A percentile compares a stretch with the other conserved stretches of the same genome.
These are phyloP conservation scores for Phytomonas sp. DNA, from an alignment of 208 protist species.

Conservation along the genomic window DNA sequence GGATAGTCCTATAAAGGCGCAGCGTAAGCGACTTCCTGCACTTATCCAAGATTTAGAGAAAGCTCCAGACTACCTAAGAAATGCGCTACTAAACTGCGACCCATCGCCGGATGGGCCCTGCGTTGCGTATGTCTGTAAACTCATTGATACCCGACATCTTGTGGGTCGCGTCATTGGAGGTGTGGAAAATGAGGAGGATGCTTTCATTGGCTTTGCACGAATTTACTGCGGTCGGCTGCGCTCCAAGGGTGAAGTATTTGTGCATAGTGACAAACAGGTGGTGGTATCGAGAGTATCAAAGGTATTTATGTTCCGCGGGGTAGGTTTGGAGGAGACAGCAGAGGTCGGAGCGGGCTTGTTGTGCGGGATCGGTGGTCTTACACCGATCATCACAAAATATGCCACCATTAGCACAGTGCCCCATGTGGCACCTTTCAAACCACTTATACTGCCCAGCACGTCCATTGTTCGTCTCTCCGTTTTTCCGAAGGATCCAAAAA, in stretches of 20 bases:
- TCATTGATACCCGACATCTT: constrained; percentile 83
- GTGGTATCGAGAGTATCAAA: constrained; percentile 43
- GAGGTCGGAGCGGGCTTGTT: constrained; percentile 75
- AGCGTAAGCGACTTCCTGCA: constrained; percentile 52
- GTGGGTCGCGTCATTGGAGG: constrained; percentile 42
- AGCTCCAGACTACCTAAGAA: constrained; percentile 20
- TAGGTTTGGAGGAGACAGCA: constrained; percentile 81
- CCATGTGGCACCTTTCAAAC: constrained; percentile 69
- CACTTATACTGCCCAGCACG: constrained; percentile 82
- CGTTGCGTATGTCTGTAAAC: constrained; percentile 79
- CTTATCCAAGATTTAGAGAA: constrained; percentile 56
- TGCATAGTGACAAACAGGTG: constrained; percentile 67
- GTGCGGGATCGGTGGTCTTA: constrained; percentile 93
- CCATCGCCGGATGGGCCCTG: constrained; percentile 52
- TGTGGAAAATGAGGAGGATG: constrained; percentile 38
- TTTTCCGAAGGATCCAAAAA: constrained; percentile 79
- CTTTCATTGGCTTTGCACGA: constrained; percentile 94
- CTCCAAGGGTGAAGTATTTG: constrained; percentile 80
- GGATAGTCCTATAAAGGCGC: constrained; percentile 84
- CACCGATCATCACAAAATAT: constrained; percentile 87
- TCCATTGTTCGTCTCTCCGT: constrained; percentile 96
- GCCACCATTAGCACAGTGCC: constrained; percentile 85
- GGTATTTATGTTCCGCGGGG: constrained; percentile 92
- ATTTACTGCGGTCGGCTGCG: constrained; percentile 94
- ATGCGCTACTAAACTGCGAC: constrained; percentile 56